Base-by-base conservation (phyloP, 495 filamentous ascomycete species). In the Penicillium steckii region DNA sequence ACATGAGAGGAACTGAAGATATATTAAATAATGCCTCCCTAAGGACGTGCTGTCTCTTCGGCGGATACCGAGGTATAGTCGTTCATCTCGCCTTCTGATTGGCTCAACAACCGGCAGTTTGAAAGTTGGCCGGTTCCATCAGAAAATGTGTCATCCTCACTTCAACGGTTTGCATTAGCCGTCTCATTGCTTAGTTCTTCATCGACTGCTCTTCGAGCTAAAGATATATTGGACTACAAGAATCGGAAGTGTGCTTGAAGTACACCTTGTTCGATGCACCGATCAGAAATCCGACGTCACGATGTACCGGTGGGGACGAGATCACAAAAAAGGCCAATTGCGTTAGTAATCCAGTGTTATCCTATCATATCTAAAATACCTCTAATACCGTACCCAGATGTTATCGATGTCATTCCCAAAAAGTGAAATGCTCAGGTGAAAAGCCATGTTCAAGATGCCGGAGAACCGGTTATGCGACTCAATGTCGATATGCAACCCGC, bases 361-460 rank as follows among this genome's bases (percentile, higher is more conserved):
- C 38, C 4, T 45, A 33, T 25, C 26, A 3, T 43, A n/a, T 7
- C 30, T 37, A 47, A 43, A 25, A 3, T 19, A 13, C 8, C 8
- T 4, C 44, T 54, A 33, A 42, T 24, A 13, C 18, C 19, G 17
- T 25, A 13, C 52, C 33, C 33, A 75, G 68, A 1, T 75, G 72
- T 37, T 55, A 69, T 55, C 64, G 70, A 43, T 75, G 68, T 43
- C 70, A 73, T 61, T 25, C 57, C 6, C 70, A 70, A 41, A 73
- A 73, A 41, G 69, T 73, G 41, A 75, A 72, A 50, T 75, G 70
- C 45, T 73, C 70, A 1, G 71, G 70, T 9, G 68, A 66, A 9
- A 59, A 65, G 38, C 70, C 69, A 17, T 75, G 71, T 43, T 52
- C 57, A 15, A 68, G 66, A 57, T 75, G 70, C 37, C 56, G 50